A percentile compares a stretch with the other conserved stretches of the same genome.
Conservation (phyloP, 805 yeast genomes). For the Henningerozyma blattae region DNA sequence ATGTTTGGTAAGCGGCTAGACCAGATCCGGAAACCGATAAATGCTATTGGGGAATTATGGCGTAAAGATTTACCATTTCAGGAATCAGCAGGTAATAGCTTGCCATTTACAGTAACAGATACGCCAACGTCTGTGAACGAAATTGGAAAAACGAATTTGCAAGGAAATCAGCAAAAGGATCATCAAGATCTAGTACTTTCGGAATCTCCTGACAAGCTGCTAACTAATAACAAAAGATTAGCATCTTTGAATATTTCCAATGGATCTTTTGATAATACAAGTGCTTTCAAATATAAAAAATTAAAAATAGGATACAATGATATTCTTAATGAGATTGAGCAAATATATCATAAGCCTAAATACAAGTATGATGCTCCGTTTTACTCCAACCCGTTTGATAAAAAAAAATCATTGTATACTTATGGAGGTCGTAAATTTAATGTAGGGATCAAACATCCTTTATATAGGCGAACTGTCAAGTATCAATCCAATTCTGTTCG, state of each 20-base stretch:
- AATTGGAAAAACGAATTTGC: too few species aligned
- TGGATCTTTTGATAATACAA: too few species aligned
- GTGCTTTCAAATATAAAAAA: conserved; percentile 7
- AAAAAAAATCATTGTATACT: conserved; percentile 40
- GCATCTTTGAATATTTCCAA: too few species aligned
- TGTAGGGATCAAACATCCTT: conserved; percentile 30
- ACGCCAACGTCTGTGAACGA: too few species aligned
- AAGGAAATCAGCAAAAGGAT: too few species aligned
- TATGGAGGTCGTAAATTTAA: conserved; percentile 57
- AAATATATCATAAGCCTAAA: conserved; percentile 34
- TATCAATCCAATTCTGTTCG: conserved; percentile 11
- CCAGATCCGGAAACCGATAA: conserved; percentile 23
- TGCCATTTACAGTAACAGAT: too few species aligned
- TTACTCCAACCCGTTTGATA: conserved; percentile 42
- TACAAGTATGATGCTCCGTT: conserved; percentile 51
- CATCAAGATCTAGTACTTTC: too few species aligned
- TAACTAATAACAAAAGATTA: too few species aligned
- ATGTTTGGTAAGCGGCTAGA: conserved; percentile 15
- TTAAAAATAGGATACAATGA: conserved; percentile 18
- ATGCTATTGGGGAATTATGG: conserved; percentile 21
- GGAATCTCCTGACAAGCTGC: too few species aligned
- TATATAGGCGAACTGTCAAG: conserved; percentile 21
- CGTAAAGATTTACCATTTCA: too few species aligned
- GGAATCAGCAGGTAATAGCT: neutral
- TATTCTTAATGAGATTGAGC: conserved; percentile 38